Percentiles rank a stretch among this genome's conserved stretches.
Conservation (phyloP, 176 grass and related monocot genomes). For the Avena eriantha region DNA sequence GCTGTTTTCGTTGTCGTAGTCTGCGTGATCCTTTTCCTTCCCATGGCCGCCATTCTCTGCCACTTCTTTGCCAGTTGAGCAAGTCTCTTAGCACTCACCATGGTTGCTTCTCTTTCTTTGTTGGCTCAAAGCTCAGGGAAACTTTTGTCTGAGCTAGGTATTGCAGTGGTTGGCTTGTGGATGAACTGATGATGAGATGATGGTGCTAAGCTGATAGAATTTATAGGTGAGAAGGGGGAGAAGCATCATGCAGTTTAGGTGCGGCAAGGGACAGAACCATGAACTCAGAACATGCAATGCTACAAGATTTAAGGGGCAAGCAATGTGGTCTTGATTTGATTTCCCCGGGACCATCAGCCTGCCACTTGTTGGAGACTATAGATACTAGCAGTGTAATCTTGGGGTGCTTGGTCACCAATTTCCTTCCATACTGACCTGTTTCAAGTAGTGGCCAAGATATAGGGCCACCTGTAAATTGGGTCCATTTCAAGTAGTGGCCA, state of each 20-base stretch:
- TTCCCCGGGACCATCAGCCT: slow-evolving; percentile 26
- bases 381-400: neutral
- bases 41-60: slow-evolving; percentile 29
- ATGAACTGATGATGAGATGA: slow-evolving; percentile 10
- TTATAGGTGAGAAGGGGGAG: slow-evolving; percentile 34
- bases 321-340: neutral
- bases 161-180: slow-evolving; percentile 18
- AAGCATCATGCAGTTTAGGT: neutral
- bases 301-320: neutral
- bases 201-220: slow-evolving; percentile 10
- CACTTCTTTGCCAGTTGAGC: slow-evolving; percentile 39
- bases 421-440: slow-evolving; percentile 14
- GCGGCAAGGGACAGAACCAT: slow-evolving; percentile 33
- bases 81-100: slow-evolving; percentile 37
- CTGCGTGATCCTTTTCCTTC: neutral
- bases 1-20: neutral
- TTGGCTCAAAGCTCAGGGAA: neutral
- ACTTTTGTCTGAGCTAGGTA: neutral
- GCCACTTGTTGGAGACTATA: slow-evolving; percentile 13
- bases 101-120: slow-evolving; percentile 28
- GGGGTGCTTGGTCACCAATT: neutral
- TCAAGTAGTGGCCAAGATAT: neutral
- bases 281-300: slow-evolving; percentile 42
- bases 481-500: neutral
- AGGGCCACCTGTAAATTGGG: neutral